phyloP scores from a whole-genome alignment of 2,329 filamentous ascomycete species.

The Ophiocordyceps camponoti-rufipedis region DNA sequence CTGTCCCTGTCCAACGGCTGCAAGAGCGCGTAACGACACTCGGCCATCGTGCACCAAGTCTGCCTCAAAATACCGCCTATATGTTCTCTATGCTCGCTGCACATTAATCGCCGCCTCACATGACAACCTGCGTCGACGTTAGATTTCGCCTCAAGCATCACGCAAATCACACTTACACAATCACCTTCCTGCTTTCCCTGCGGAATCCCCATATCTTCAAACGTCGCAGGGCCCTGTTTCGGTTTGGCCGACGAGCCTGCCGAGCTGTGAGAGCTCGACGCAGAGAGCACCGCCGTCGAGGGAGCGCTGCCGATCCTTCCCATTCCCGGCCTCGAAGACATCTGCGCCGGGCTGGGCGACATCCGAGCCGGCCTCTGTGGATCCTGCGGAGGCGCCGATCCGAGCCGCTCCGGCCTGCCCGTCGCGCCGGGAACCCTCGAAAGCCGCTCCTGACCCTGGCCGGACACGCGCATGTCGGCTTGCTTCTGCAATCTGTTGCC shows the following conservation, averaged over 20 bases:
- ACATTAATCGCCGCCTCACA: slow-evolving; percentile 1
- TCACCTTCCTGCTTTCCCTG: slow-evolving; percentile 68
- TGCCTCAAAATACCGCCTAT: neutral
- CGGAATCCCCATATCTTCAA: slow-evolving; percentile 96
- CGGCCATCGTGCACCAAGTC: too few relatives aligned
- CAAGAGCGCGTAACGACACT: too few relatives aligned
- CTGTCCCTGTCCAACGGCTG: neutral
- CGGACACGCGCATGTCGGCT: slow-evolving; percentile 1
- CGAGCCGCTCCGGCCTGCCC: slow-evolving; percentile 14
- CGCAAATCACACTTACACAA: slow-evolving; percentile 50
- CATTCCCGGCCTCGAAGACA: slow-evolving; percentile 7
- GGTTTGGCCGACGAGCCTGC: slow-evolving; percentile 16
- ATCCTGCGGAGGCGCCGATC: slow-evolving; percentile 12
- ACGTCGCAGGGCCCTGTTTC: slow-evolving; percentile 74
- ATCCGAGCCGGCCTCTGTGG: slow-evolving; percentile 6
- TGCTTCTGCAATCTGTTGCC: neutral
- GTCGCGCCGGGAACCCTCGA: slow-evolving; percentile 13
- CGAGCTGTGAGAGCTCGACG: slow-evolving; percentile 11
- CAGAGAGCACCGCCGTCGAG: slow-evolving; percentile 10
- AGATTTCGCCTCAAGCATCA: neutral
- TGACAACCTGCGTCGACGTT: slow-evolving; percentile 7
- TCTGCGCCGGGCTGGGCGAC: slow-evolving; percentile 5
- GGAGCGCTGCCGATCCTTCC: slow-evolving; percentile 20
- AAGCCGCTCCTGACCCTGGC: slow-evolving; percentile 10
- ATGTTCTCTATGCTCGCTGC: neutral